Evolutionary conservation across 139 green algal species (phyloP), one percentile per base, ranked within the genome.

Genomic region (Coccomyxa sp.): DNA sequence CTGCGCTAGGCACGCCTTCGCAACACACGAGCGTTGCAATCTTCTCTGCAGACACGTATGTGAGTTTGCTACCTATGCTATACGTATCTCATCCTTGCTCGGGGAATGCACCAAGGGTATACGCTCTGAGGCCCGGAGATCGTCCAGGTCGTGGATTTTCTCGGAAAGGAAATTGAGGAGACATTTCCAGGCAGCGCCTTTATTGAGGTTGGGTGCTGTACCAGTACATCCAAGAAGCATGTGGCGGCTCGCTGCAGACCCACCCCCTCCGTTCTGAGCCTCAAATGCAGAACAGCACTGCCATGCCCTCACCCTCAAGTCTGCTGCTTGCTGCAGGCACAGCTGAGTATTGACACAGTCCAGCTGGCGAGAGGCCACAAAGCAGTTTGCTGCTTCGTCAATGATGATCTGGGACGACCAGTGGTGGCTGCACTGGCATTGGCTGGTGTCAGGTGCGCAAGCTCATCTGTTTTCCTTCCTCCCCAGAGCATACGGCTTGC

Each of bases 331-430:
- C 36, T 81, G 24, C 79, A 93, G 87, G 77, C 89, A 0, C 36
- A 33, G 0, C 83, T 95, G 27, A 81, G 89, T 72, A 37, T 73
- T 16, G 31, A 86, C 27, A 93, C 87, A 2, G 89, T 86, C 2
- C 31, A 76, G 10, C 77, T 96, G 22, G 90, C 90, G 0, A 24
- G 74, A 1, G 88, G 82, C 7, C 83, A 35, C 79, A 74, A 88
- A 10, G 88, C 80, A 0, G 85, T 89, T 14, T 85, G 84, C 72
- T 35, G 88, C 0, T 97, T 97, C 82, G 93, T 97, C 2, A 94
- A 94, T 68, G 92, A 95, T 76, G 14, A 81, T 50, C 50, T 33
- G 9, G 40, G 39, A 24, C 38, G 29, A 4, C 39, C 18, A 29
- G 40, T 14, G 27, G 27, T n/a, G 27, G n/a, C 7, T 7, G n/a